phyloP scores from a whole-genome alignment of 345 rosid genomes.

The Brassica juncea region DNA sequence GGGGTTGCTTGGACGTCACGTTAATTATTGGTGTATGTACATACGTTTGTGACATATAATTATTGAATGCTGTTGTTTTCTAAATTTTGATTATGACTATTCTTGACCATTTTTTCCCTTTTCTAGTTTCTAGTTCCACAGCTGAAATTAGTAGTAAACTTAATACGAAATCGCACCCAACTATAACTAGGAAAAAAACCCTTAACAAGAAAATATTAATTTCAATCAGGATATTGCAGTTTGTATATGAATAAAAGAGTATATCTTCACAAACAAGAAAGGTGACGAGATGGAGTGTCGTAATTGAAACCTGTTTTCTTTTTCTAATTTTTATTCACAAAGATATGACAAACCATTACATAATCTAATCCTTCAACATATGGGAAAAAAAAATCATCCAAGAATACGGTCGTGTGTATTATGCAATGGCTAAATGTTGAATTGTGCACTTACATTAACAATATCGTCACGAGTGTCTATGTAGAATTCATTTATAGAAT shows the following conservation, averaged over 20 bases:
- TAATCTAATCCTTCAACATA: not conserved
- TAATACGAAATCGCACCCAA: not conserved
- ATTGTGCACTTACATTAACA: not conserved
- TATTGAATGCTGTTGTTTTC: slow-evolving; percentile 26
- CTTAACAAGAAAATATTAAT: slow-evolving; percentile 1
- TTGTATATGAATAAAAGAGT: slow-evolving; percentile 10
- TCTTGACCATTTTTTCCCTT: slow-evolving; percentile 1
- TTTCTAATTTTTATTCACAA: slow-evolving; percentile 16
- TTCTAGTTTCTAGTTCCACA: slow-evolving; percentile 13
- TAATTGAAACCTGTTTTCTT: slow-evolving; percentile 23
- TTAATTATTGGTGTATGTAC: slow-evolving; percentile 48
- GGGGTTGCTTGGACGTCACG: slow-evolving; percentile 85
- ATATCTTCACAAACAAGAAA: slow-evolving; percentile 39
- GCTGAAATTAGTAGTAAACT: not conserved
- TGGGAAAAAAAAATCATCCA: not conserved
- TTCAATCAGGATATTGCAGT: not conserved
- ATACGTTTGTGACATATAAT: slow-evolving; percentile 42
- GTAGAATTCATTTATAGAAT: not conserved
- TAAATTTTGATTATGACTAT: slow-evolving; percentile 33
- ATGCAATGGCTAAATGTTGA: slow-evolving; percentile 12
- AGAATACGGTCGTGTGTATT: slow-evolving; percentile 5
- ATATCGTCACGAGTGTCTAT: not conserved
- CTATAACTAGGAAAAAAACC: not conserved
- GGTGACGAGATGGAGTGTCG: slow-evolving; percentile 38
- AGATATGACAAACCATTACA: slow-evolving; percentile 4